Evolutionary conservation across 2,329 filamentous ascomycete species (phyloP).

Genomic region (Cercospora canescens): DNA sequence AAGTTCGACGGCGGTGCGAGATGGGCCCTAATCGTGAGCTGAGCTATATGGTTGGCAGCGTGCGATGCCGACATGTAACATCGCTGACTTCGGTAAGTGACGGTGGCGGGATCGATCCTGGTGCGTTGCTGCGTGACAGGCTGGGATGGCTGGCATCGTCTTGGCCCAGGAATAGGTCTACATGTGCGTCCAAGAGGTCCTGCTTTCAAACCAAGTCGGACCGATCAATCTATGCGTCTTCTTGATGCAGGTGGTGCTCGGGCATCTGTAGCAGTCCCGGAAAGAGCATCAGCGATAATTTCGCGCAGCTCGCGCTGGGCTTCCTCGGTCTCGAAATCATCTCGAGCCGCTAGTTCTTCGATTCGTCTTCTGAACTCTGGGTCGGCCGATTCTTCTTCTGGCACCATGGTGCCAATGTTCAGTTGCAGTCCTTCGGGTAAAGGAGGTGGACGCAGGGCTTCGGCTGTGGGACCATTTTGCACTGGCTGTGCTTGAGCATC

Average conservation of each 20-base stretch:
- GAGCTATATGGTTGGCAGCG: neutral
- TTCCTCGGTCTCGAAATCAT: constrained; percentile 78
- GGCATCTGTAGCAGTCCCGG: constrained; percentile 59
- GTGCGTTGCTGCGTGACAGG: neutral
- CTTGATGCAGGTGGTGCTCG: constrained; percentile 33
- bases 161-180: neutral
- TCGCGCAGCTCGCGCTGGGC: constrained; percentile 77
- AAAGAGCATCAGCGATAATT: constrained; percentile 77
- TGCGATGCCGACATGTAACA: neutral
- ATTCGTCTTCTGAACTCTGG: constrained; percentile 83
- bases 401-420: constrained; percentile 70
- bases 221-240: constrained; percentile 21
- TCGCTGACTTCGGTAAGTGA: neutral
- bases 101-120: neutral
- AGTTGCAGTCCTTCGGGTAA: constrained; percentile 76
- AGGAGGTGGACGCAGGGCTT: constrained; percentile 54
- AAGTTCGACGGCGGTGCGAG: neutral
- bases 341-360: constrained; percentile 79
- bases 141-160: neutral
- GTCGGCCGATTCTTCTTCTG: constrained; percentile 64
- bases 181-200: neutral
- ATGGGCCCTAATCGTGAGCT: neutral
- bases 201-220: neutral
- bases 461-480: constrained; percentile 18
- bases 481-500: constrained; percentile 5